These are phyloP conservation scores for Zygosaccharomyces lentus DNA, from an alignment of 805 yeast species.

Conservation along the genomic window DNA sequence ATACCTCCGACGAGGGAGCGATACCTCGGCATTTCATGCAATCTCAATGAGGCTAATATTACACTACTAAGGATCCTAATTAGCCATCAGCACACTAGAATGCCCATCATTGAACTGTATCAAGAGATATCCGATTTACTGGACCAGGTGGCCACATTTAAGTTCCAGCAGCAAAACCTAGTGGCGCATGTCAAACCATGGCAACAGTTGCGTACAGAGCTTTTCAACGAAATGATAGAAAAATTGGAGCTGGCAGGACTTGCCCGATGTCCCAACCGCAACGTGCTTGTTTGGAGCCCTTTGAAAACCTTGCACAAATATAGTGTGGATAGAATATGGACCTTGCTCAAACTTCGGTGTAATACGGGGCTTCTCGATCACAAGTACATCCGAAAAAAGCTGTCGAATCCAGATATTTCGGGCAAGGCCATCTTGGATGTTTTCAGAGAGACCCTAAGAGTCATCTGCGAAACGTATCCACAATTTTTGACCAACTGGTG, in stretches of 20 bases:
- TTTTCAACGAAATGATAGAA: conserved; percentile 5
- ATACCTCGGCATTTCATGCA: conserved; percentile 3
- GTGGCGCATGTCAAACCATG: conserved; percentile 7
- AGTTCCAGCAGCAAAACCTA: conserved; percentile 10
- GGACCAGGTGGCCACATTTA: conserved; percentile 4
- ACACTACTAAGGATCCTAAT: conserved; percentile 7
- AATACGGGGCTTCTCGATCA: conserved; percentile 14
- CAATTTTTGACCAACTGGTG: conserved; percentile 17
- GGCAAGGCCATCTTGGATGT: conserved; percentile 14
- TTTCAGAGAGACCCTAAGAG: conserved; percentile 13
- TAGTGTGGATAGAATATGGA: conserved; percentile 11
- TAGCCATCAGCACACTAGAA: not conserved
- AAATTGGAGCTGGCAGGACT: conserved; percentile 9
- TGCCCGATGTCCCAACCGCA: conserved; percentile 12
- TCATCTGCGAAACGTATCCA: conserved; percentile 5
- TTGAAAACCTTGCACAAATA: conserved; percentile 12
- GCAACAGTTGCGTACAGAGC: conserved; percentile 9
- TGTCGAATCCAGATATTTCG: conserved; percentile 7
- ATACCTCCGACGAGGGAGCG: not conserved
- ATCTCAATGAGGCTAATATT: conserved; percentile 5
- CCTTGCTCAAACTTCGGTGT: conserved; percentile 17
- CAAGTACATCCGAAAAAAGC: conserved; percentile 8
- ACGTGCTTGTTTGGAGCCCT: conserved; percentile 6
- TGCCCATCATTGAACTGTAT: conserved; percentile 6
- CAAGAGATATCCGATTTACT: conserved; percentile 7